phyloP scores from a whole-genome alignment of 768 basidiomycete genomes.

The Cyathus striatus region DNA sequence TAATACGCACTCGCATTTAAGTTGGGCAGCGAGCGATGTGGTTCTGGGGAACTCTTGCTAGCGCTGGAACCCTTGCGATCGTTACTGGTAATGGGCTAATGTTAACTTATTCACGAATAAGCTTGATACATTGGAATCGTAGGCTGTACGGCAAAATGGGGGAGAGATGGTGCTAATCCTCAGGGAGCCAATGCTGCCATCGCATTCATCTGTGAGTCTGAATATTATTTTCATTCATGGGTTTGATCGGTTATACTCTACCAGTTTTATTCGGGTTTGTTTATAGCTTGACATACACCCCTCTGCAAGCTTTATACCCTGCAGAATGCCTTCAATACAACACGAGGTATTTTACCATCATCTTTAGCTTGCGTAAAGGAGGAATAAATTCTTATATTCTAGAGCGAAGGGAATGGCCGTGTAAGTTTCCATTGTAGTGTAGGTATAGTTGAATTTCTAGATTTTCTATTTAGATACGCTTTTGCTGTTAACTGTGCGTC shows the following conservation, averaged over 20 bases:
- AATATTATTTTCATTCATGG: background rate
- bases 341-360: slow-evolving; percentile 27
- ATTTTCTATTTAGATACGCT: slow-evolving; percentile 23
- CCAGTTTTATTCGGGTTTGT: slow-evolving; percentile 51
- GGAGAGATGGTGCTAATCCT: slow-evolving; percentile 26
- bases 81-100: slow-evolving; percentile 31
- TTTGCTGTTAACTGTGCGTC: slow-evolving; percentile 38
- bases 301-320: slow-evolving; percentile 54
- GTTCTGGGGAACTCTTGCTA: slow-evolving; percentile 41
- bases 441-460: background rate
- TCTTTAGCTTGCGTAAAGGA: no score
- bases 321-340: slow-evolving; percentile 52
- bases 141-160: slow-evolving; percentile 38
- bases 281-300: slow-evolving; percentile 52
- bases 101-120: background rate
- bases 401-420: slow-evolving; percentile 60
- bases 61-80: slow-evolving; percentile 31
- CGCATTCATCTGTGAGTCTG: slow-evolving; percentile 36
- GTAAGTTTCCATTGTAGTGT: slow-evolving; percentile 22
- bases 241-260: no score
- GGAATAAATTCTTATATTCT: background rate
- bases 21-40: slow-evolving; percentile 40
- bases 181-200: slow-evolving; percentile 37
- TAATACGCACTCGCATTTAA: no score
- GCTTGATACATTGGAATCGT: background rate